Base-by-base conservation (phyloP, 2,329 filamentous ascomycete species). In the Neophaeococcomyces mojaviensis region DNA sequence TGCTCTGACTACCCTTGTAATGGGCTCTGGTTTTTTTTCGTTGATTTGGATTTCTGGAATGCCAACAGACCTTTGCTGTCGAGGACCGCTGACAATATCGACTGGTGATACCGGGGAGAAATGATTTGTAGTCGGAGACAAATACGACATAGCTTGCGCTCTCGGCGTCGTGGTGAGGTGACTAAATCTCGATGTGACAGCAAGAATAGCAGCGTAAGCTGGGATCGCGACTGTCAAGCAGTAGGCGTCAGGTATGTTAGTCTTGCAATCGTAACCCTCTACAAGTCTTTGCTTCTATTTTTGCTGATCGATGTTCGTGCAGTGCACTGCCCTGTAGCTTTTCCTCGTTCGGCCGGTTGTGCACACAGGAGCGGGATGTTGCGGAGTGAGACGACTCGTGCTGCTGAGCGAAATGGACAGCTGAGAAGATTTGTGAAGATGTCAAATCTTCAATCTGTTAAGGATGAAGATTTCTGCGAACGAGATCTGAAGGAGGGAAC, bases 21-120 rank as follows among this genome's bases (percentile, higher is more conserved):
- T 41, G 40, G 49, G 33, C 22, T 34, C n/a, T 33, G 40, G 42
- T 37, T 43, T 34, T 42, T 58, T 59, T 49, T 62, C 54, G 51
- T 58, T 46, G 41, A 50, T 49, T 41, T 58, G 49, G 20, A 58
- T 47, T 56, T 59, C 46, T 16, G 24, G 41, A 55, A 56, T 50
- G 49, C 51, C 47, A 49, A 55, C 34, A 50, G 55, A 58, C 59
- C 63, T 59, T 51, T 55, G 50, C 52, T 58, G 55, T 57, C 55
- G 52, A 57, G 63, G 42, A 34, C 57, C 60, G 42, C 55, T 57
- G 35, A 65, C 60, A 33, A 69, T 56, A 54, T 68, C 66, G 28
- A 60, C 48, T 19, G 67, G 65, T n/a, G 64, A 61, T 31, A 65
- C 63, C 31, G 64, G 63, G 45, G 63, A 55, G 49, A 61, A 60